These are phyloP conservation scores for Crithidia brevicula DNA, from an alignment of 208 protist species.

Conservation along the genomic window DNA sequence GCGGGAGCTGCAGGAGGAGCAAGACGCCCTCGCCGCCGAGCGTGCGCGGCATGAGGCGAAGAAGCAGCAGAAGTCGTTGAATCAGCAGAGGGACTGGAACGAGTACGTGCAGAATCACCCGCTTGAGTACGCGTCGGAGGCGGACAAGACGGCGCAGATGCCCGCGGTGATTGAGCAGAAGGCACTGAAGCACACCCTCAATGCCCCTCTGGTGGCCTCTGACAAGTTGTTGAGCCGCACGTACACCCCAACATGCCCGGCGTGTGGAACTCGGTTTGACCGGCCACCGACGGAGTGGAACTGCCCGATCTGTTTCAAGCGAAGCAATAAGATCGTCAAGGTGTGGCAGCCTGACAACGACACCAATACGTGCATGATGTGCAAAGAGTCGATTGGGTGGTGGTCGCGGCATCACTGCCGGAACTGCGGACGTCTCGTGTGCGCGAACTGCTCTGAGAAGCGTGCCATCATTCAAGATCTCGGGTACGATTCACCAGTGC, in stretches of 20 bases:
- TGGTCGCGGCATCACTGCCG: slow-evolving; percentile 90
- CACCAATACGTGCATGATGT: slow-evolving; percentile 66
- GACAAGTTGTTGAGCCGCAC: slow-evolving; percentile 62
- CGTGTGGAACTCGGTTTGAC: slow-evolving; percentile 58
- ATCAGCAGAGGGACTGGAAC: slow-evolving; percentile 79
- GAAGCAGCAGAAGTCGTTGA: slow-evolving; percentile 34
- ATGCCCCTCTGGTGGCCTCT: slow-evolving; percentile 52
- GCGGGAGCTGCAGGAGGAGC: slow-evolving; percentile 67
- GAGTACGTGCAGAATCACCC: slow-evolving; percentile 79
- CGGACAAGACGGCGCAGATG: not conserved
- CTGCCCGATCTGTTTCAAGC: slow-evolving; percentile 66
- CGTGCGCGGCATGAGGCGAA: slow-evolving; percentile 37
- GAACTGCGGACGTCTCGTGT: slow-evolving; percentile 81
- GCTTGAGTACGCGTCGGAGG: slow-evolving; percentile 51
- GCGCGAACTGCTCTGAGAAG: slow-evolving; percentile 62
- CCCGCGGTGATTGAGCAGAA: slow-evolving; percentile 64
- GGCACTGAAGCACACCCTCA: slow-evolving; percentile 52
- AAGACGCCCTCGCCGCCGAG: slow-evolving; percentile 61
- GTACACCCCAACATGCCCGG: slow-evolving; percentile 76
- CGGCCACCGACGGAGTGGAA: slow-evolving; percentile 72
- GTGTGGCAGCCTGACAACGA: slow-evolving; percentile 86
- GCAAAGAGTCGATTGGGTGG: slow-evolving; percentile 59
- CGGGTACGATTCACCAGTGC: slow-evolving; percentile 66
- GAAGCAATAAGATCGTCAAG: slow-evolving; percentile 41
- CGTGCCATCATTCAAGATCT: slow-evolving; percentile 60